Evolutionary conservation across 2,329 filamentous ascomycete species (phyloP), one percentile per base, ranked within the genome.

Genomic region (Colletotrichum ledebouriae): DNA sequence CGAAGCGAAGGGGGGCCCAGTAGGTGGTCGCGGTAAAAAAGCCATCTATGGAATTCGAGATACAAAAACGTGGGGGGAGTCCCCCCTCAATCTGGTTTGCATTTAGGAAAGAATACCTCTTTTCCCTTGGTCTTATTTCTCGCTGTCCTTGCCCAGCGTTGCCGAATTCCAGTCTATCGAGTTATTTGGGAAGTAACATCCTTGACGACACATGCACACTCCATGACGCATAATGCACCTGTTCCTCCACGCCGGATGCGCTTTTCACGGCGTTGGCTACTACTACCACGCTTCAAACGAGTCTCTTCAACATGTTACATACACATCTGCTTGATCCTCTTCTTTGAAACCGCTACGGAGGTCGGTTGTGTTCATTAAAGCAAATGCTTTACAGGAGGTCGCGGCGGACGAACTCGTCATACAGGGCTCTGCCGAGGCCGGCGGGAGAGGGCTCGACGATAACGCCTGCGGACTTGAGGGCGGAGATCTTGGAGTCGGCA

Each of bases 401-500:
- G 73, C 93, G 90, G 87, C 94, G 94, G 80, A 98, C 94, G 80
- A 99, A 99, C 86, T 98, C 93, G 72, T 93, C 91, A 79, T 97
- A 93, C 77, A 99, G 87, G 70, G 94, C 92, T 89, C 97, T 98
- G 80, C 96, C 96, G 76, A 99, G 89, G 75, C 89, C 83, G 73
- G 96, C 96, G 72, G 96, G 95, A 77, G 93, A 97, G 82, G 94
- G 91, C 90, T 98, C 95, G 73, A 99, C 96, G 76, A 98, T 89
- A 76, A 98, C 96, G 80, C 96, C 96, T 71, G 96, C 96, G 72
- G 88, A 87, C 86, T 98, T 92, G 70, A 99, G 90, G 71, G 96
- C 96, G 76, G 90, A 87, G 83, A 99, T 99, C 92, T 99, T 99
- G 79, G 94, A 97, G 85, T 98, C 94, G 73, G 96, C 96, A 80